Base-by-base conservation (phyloP, 129 eudicot species). In the Solidago caesia region DNA sequence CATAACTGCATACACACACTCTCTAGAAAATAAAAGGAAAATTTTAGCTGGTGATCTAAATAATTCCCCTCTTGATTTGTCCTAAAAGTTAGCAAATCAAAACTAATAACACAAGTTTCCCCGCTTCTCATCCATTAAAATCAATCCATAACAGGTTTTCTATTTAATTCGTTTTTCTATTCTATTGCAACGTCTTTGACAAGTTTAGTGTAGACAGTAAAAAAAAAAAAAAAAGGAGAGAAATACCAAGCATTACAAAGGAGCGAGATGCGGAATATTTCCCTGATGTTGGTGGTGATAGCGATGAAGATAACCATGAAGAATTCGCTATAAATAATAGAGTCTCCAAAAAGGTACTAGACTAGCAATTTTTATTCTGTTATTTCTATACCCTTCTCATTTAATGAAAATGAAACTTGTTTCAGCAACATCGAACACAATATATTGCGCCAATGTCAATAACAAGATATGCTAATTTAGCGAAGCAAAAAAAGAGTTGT, bases 371-470 rank as follows among this genome's bases (percentile, higher is more conserved):
- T 56, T 41, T 10, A 1, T 2, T 63, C 21, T 21, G 21, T 63
- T 5, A 2, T 33, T 63, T 5, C 2, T 29, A 9, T 63, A 4
- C 4, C 4, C 3, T 29, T 33, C 21, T 33, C 12, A 6, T 5
- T 16, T 63, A 29, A 64, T 6, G 13, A 4, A 39, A 39, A 33
- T 39, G 39, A 2, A 1, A 10, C 11, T 59, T 64, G 25, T 39
- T 64, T 11, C 48, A 41, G 47, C 47, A 64, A 39, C 21, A 64
- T 39, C 26, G 4, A 33, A 26, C 68, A 12, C 47, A 2, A 8
- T 61, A 7, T 27, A 61, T 61, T 61, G 66, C 66, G 39, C 66
- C 66, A 61, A 61, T 61, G 66, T 25, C 68, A 7, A 64, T 64
- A 2, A 64, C 5, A 12, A 64, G 47, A 64, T 64, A 64, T 41